Conservation (phyloP, 805 yeast genomes). For the Trichomonascus vanleenenianus region DNA sequence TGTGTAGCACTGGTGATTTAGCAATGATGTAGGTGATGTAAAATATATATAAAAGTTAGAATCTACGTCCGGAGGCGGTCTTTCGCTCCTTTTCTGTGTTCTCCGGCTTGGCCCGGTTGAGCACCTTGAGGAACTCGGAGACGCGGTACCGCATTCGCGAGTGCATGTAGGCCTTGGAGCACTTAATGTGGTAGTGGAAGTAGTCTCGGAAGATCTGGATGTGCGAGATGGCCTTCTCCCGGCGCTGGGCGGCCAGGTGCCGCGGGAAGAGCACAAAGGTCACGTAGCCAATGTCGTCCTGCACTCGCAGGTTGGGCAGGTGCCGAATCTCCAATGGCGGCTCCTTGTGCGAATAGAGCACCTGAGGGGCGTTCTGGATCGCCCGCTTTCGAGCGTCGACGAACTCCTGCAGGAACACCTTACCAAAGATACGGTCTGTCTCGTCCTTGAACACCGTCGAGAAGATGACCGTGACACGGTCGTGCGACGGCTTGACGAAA, state of each 20-base stretch:
- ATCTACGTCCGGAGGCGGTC: constrained; percentile 68
- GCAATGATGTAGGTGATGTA: no score
- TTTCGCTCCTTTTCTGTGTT: constrained; percentile 69
- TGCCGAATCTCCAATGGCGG: constrained; percentile 83
- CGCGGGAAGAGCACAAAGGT: constrained; percentile 47
- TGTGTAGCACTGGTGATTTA: no score
- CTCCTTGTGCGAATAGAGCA: constrained; percentile 77
- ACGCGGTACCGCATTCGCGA: constrained; percentile 97
- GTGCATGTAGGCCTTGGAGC: constrained; percentile 97
- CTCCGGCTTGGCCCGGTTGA: constrained; percentile 96
- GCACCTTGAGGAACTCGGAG: constrained; percentile 84
- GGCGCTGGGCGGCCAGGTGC: constrained; percentile 59
- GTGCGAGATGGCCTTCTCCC: constrained; percentile 85
- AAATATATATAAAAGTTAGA: constrained; percentile 19
- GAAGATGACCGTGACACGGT: constrained; percentile 93
- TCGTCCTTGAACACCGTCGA: constrained; percentile 94
- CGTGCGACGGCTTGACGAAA: constrained; percentile 84
- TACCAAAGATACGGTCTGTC: constrained; percentile 62
- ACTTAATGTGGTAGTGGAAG: constrained; percentile 97
- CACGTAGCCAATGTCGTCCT: constrained; percentile 46
- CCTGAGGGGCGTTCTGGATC: constrained; percentile 98
- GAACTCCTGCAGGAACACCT: constrained; percentile 49
- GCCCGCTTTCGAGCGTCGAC: constrained; percentile 94
- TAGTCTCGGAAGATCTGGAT: constrained; percentile 89
- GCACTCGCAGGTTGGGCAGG: constrained; percentile 26